Evolutionary conservation across 495 filamentous ascomycete genomes (phyloP).

Genomic region (Lasiosphaeria miniovina): DNA sequence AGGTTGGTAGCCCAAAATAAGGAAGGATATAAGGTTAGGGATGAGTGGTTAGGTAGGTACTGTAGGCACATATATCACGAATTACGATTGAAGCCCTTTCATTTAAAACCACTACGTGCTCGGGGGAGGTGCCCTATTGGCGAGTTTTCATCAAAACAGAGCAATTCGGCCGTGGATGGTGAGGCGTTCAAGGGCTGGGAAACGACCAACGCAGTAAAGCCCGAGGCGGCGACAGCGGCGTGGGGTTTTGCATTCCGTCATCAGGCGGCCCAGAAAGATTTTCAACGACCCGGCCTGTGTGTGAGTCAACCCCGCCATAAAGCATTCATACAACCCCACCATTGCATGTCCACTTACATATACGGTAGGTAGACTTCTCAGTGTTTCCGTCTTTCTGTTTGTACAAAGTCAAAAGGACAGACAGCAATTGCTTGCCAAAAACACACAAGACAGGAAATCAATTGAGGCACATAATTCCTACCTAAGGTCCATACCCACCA

Average conservation of each 20-base stretch:
- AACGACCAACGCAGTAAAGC: background rate
- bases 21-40: too few relatives aligned
- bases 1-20: too few relatives aligned
- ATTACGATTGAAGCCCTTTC: too few relatives aligned
- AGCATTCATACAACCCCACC: constrained; percentile 19
- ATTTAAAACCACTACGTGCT: too few relatives aligned
- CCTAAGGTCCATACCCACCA: background rate
- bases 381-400: background rate
- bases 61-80: too few relatives aligned
- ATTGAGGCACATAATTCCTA: constrained; percentile 6
- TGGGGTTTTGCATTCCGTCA: constrained; percentile 24
- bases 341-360: constrained; percentile 15
- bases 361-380: too few relatives aligned
- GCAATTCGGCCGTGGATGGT: too few relatives aligned
- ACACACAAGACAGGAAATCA: background rate
- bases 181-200: background rate
- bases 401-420: background rate
- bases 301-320: constrained; percentile 28
- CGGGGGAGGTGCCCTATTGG: too few relatives aligned
- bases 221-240: background rate
- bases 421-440: background rate
- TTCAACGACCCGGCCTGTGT: constrained; percentile 5
- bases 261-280: constrained; percentile 21
- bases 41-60: too few relatives aligned
- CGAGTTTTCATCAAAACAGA: too few relatives aligned